Evolutionary conservation across 78 protist species (phyloP).

Genomic region (Cavenderia fasciculata): DNA sequence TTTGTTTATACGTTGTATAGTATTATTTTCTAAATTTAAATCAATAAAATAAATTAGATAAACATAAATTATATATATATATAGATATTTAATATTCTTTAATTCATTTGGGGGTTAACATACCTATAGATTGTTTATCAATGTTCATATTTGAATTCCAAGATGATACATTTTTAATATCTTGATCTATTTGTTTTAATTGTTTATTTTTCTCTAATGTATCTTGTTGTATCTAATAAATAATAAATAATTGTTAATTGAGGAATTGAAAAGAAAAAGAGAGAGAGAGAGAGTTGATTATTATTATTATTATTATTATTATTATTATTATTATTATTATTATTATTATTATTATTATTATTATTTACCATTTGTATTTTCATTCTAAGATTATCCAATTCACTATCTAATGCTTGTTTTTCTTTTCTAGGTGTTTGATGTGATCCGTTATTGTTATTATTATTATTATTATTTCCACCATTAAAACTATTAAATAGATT

Average conservation of each 20-base stretch:
- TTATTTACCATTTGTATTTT: slow-evolving; percentile 13
- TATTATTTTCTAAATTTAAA: background rate
- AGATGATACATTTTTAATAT: background rate
- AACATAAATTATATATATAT: background rate
- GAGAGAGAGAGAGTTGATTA: background rate
- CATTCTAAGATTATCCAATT: slow-evolving; percentile 9
- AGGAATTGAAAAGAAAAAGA: too few species aligned
- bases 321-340: background rate
- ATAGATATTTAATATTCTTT: background rate
- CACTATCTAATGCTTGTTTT: background rate
- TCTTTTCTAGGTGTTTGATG: background rate
- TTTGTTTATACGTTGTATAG: background rate
- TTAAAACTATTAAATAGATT: background rate
- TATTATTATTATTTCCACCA: background rate
- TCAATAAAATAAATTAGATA: background rate
- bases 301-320: background rate
- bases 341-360: background rate
- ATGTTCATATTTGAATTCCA: background rate
- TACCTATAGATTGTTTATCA: background rate
- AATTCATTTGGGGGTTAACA: background rate
- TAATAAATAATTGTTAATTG: too few species aligned
- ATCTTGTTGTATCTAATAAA: slow-evolving; percentile 1
- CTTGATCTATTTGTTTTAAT: background rate
- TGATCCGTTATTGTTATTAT: background rate
- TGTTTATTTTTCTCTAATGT: background rate